Percentiles rank a stretch among this genome's conserved stretches.
Evolutionary conservation across 192 early-diverging fungal species (phyloP).

Genomic region (Gaertneriomyces semiglobifer): DNA sequence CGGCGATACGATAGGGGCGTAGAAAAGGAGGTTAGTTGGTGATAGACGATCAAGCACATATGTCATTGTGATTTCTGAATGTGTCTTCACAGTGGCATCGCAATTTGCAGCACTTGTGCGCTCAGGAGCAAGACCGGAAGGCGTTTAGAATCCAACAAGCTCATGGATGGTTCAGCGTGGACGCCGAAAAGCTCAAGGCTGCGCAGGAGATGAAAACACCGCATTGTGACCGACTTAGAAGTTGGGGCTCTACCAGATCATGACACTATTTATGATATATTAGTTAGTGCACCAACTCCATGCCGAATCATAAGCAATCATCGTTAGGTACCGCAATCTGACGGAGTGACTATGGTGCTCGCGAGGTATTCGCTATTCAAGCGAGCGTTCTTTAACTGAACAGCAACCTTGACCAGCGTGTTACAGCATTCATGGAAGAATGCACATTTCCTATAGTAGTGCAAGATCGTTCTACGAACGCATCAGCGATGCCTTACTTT

Average conservation of each 20-base stretch:
- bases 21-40: conserved; percentile 49
- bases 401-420: too few species aligned
- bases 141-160: conserved; percentile 55
- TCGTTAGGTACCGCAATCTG: too few species aligned
- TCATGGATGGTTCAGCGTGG: conserved; percentile 67
- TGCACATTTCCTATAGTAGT: too few species aligned
- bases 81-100: conserved; percentile 52
- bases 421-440: too few species aligned
- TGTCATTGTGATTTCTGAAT: neutral
- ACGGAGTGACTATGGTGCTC: too few species aligned
- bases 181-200: conserved; percentile 59
- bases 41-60: neutral
- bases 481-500: too few species aligned
- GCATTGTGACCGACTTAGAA: conserved; percentile 69
- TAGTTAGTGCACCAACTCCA: too few species aligned
- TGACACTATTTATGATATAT: too few species aligned
- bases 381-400: too few species aligned
- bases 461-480: too few species aligned
- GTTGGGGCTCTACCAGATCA: conserved; percentile 17
- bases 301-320: too few species aligned
- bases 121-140: conserved; percentile 61
- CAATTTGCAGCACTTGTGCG: conserved; percentile 62
- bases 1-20: conserved; percentile 69
- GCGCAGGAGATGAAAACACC: conserved; percentile 63
- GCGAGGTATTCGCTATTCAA: too few species aligned